phyloP scores from a whole-genome alignment of 2,329 filamentous ascomycete species.

The Talaromyces albobiverticillius region DNA sequence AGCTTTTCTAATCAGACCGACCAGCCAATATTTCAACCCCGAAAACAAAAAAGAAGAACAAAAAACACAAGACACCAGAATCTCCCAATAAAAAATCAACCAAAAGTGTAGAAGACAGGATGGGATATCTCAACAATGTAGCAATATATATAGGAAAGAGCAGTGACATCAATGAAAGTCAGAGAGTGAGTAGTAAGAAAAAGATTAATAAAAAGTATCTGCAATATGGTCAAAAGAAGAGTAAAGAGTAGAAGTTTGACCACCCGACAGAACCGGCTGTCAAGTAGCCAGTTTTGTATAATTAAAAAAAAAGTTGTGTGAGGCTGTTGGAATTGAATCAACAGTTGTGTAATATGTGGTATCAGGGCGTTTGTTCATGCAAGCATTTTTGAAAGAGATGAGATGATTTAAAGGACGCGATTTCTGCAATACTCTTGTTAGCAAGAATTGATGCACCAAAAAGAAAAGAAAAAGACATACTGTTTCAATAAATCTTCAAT shows the following conservation, averaged over 20 bases:
- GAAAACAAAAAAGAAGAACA: background rate
- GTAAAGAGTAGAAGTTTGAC: background rate
- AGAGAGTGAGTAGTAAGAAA: too few species aligned
- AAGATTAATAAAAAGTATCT: background rate
- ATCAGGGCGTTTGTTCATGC: background rate
- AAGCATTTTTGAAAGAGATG: background rate
- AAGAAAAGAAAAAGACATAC: conserved; percentile 36
- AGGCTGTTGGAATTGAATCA: too few species aligned
- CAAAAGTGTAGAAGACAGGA: background rate
- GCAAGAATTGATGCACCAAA: background rate
- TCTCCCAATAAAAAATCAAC: background rate
- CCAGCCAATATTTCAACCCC: too few species aligned
- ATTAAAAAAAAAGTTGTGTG: background rate
- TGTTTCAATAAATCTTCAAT: conserved; percentile 58
- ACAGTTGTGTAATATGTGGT: background rate
- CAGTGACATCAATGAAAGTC: background rate
- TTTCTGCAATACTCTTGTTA: conserved; percentile 7
- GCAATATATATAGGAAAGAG: background rate
- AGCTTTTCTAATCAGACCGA: too few species aligned
- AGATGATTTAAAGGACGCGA: conserved; percentile 5
- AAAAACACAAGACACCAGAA: background rate
- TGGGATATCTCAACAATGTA: conserved; percentile 8
- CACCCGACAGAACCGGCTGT: background rate
- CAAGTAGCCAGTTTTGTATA: background rate
- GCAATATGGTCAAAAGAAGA: conserved; percentile 17